These are phyloP conservation scores for Colletotrichum orbiculare DNA, from an alignment of 2,329 filamentous ascomycete genomes.

Conservation along the genomic window DNA sequence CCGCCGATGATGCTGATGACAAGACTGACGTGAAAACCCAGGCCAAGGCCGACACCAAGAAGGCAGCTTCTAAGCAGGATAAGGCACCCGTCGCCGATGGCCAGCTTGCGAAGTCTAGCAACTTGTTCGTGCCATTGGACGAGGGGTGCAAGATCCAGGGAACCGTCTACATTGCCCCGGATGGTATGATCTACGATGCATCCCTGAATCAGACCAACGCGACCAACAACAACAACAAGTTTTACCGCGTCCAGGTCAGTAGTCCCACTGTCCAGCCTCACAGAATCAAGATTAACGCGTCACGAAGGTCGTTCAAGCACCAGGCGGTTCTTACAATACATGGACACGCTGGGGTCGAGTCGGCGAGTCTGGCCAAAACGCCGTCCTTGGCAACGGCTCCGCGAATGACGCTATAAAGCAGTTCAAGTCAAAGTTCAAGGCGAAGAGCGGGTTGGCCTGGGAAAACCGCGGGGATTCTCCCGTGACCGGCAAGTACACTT, in stretches of 20 bases:
- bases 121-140: slow-evolving; percentile 62
- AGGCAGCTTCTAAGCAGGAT: slow-evolving; percentile 38
- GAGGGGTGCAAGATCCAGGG: slow-evolving; percentile 51
- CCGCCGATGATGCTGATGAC: slow-evolving; percentile 39
- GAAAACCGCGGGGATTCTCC: slow-evolving; percentile 63
- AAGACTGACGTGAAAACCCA: slow-evolving; percentile 46
- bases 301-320: too few relatives aligned
- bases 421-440: slow-evolving; percentile 72
- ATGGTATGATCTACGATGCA: slow-evolving; percentile 79
- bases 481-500: slow-evolving; percentile 79
- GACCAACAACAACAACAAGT: slow-evolving; percentile 82
- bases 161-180: slow-evolving; percentile 73
- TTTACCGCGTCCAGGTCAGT: slow-evolving; percentile 77
- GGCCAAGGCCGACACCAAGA: slow-evolving; percentile 34
- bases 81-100: slow-evolving; percentile 53
- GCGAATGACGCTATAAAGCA: slow-evolving; percentile 57
- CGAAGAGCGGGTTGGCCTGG: slow-evolving; percentile 70
- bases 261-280: not conserved
- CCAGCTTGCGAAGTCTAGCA: slow-evolving; percentile 59
- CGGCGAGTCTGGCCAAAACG: slow-evolving; percentile 65
- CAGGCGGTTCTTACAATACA: slow-evolving; percentile 56
- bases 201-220: slow-evolving; percentile 83
- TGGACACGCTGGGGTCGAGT: slow-evolving; percentile 90
- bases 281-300: too few relatives aligned
- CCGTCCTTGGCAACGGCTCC: slow-evolving; percentile 53